phyloP scores from a whole-genome alignment of 2,329 filamentous ascomycete genomes.

The Aspergillus quadrilineatus region DNA sequence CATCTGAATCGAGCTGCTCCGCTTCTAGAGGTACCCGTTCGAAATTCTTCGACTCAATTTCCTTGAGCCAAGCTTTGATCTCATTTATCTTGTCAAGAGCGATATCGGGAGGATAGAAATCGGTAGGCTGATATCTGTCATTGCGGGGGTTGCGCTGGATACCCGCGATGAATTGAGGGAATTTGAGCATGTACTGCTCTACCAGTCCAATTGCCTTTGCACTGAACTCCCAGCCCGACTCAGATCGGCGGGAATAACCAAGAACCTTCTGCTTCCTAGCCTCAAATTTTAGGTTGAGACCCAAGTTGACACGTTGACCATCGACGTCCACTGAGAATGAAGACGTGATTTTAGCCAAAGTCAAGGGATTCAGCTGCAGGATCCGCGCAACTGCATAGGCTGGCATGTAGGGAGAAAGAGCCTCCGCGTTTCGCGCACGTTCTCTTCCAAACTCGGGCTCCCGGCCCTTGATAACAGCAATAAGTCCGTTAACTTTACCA shows the following conservation, averaged over 20 bases:
- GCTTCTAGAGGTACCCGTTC: conserved; percentile 95
- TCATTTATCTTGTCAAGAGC: conserved; percentile 85
- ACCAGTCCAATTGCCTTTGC: conserved; percentile 77
- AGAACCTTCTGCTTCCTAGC: conserved; percentile 92
- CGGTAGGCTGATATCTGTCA: conserved; percentile 78
- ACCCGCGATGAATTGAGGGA: conserved; percentile 91
- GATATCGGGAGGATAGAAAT: conserved; percentile 74
- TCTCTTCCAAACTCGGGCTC: conserved; percentile 79
- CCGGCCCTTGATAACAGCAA: conserved; percentile 69
- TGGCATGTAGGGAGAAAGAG: conserved; percentile 72
- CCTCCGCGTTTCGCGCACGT: conserved; percentile 70
- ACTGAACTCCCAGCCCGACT: conserved; percentile 94
- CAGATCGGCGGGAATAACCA: conserved; percentile 85
- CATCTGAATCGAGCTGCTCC: conserved; percentile 89
- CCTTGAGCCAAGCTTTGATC: conserved; percentile 90
- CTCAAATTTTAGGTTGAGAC: conserved; percentile 95
- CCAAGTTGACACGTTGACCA: conserved; percentile 81
- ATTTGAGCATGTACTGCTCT: conserved; percentile 84
- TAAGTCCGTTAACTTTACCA: conserved; percentile 74
- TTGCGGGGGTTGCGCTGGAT: conserved; percentile 83
- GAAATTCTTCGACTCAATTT: conserved; percentile 84
- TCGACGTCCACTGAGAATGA: conserved; percentile 84
- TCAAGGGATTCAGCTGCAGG: conserved; percentile 77
- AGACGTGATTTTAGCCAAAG: conserved; percentile 93
- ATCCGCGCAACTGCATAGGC: conserved; percentile 85